A percentile compares a stretch with the other conserved stretches of the same genome.
Conservation (phyloP, 257 asterid genomes). For the Capsicum rhomboideum region DNA sequence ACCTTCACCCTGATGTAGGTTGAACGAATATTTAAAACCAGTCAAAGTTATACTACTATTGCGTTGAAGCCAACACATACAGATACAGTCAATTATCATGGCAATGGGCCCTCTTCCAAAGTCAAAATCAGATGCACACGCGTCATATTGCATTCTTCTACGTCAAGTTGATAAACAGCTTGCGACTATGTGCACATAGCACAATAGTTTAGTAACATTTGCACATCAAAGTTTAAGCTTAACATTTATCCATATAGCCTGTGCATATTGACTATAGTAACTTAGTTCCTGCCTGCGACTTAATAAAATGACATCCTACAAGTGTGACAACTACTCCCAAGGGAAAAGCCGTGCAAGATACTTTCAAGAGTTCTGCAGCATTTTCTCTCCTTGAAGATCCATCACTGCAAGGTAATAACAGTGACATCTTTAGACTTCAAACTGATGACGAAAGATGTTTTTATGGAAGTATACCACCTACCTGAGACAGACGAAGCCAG, state of each 20-base stretch:
- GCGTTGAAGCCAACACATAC: not conserved
- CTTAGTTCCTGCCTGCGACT: constrained; percentile 70
- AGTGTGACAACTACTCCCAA: constrained; percentile 50
- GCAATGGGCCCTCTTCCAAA: not conserved
- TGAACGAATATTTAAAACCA: not conserved
- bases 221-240: constrained; percentile 9
- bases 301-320: constrained; percentile 46
- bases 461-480: not conserved
- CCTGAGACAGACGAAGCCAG: not conserved
- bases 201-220: not conserved
- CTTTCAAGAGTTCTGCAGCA: constrained; percentile 63
- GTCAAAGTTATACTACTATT: not conserved
- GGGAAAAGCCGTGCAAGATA: constrained; percentile 18
- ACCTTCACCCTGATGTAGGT: not conserved
- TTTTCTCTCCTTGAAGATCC: constrained; percentile 43
- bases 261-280: constrained; percentile 64
- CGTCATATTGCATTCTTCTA: not conserved
- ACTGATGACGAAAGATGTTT: not conserved
- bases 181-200: not conserved
- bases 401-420: constrained; percentile 33
- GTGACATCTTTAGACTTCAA: not conserved
- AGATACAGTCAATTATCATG: not conserved
- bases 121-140: not conserved
- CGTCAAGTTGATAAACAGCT: not conserved
- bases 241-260: constrained; percentile 77